Base-by-base conservation (phyloP, 2,329 filamentous ascomycete genomes). In the Ceratocystis cacaofunesta region DNA sequence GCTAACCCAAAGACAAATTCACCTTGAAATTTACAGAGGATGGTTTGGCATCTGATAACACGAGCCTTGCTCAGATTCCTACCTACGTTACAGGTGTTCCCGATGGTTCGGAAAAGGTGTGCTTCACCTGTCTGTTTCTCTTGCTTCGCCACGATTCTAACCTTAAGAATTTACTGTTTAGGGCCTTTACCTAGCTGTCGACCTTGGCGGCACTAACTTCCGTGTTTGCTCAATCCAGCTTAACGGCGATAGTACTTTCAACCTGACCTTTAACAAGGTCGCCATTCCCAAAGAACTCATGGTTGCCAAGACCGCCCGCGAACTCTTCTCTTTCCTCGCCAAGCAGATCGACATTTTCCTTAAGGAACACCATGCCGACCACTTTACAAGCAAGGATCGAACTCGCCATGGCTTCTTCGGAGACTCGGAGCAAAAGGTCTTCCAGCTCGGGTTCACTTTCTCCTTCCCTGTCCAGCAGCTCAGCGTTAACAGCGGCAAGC, bases 151-250 rank as follows among this genome's bases (percentile, higher is more conserved):
- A n/a, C 19, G 17, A 48, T 22, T 48, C 17, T n/a, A n/a, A 48
- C 17, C 17, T 48, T 17, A 2, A 1, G 6, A n/a, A 48, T 22
- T 10, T 50, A 25, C 62, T 19, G 57, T 41, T 61, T 71, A 95
- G 90, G 94, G 94, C 61, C 80, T 96, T 48, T 99, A 96, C 77
- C 85, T 99, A 73, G 92, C 94, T 48, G 92, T 99, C 69, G 94
- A 99, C 73, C 83, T 99, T n/a, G 94, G 94, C 68, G 94, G 94
- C 71, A 99, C 94, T 69, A 99, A 99, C 78, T 96, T 97, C 77
- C 88, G 94, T 71, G 94, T 99, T 72, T 99, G 94, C 79, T 96
- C 92, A 55, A 88, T 99, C 72, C 84, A 89, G 71, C 81, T 99
- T 68, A 92, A 96, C 74, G 94, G 94, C 72, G 90, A 97, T 78